Evolutionary conservation across 2,329 filamentous ascomycete genomes (phyloP), one percentile per base, ranked within the genome.

Genomic region (Aspergillus chevalieri): DNA sequence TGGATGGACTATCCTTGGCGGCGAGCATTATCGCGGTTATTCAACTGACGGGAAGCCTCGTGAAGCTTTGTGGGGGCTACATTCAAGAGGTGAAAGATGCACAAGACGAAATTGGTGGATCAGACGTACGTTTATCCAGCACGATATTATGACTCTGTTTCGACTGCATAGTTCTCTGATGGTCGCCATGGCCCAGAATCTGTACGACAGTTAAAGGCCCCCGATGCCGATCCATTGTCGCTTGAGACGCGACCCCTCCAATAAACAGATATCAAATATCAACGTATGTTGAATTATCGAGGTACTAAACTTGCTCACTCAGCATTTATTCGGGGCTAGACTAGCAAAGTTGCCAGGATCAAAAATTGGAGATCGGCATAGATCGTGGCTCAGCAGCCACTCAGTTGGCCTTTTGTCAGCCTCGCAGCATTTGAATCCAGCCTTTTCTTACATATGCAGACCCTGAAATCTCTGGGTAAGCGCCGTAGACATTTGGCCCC

Each of bases 1-100:
- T 47, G 49, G 49, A 51, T 41, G 33, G 26, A 44, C 7, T 60
- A 26, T 59, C 55, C 7, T 19, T 19, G 2, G 53, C 53, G 9
- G 55, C 57, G 26, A 64, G 57, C 46, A 54, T 62, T 46, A 56
- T 64, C 43, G 57, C 55, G 2, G 48, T 60, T 9, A 54, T 64
- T 44, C 56, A 64, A 48, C 22, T 61, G 3, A 50, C 56, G 2
- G 54, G 52, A 24, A 52, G 47, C 44, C 33, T 64, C 8, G 47
- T 52, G n/a, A 49, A 59, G 39, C 21, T 62, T 19, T 61, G 57
- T 22, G 55, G 57, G 12, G 46, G 50, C 8, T 64, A 60, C 36
- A 54, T 62, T 39, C 22, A 44, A 15, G 47, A 57, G 26, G 60
- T 62, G 4, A 60, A 56, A 43, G n/a, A 55, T 53, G 60, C 59